These are phyloP conservation scores for Solanum clarkiae DNA, from an alignment of 257 asterid species.

Conservation along the genomic window DNA sequence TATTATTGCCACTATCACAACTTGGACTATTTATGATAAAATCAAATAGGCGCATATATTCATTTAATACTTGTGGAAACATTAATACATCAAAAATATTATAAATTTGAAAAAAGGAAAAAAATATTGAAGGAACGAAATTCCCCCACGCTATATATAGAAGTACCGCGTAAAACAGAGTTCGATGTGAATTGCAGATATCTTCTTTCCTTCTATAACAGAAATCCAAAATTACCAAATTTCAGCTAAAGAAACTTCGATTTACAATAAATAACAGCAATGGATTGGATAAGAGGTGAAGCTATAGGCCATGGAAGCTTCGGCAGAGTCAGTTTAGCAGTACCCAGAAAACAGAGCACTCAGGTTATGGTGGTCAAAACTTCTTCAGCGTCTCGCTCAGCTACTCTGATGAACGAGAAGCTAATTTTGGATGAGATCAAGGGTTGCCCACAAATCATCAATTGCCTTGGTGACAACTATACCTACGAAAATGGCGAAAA, in stretches of 20 bases:
- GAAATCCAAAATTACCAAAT: not conserved
- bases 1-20: not conserved
- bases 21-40: not conserved
- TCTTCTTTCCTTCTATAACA: not conserved
- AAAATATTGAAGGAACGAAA: not conserved
- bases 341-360: constrained; percentile 6
- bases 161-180: not conserved
- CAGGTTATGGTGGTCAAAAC: constrained; percentile 61
- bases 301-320: constrained; percentile 70
- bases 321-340: constrained; percentile 60
- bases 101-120: not conserved
- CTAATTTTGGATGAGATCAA: constrained; percentile 34
- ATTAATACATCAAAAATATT: not conserved
- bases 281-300: constrained; percentile 83
- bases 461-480: constrained; percentile 51
- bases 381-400: constrained; percentile 26
- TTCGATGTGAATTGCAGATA: not conserved
- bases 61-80: constrained; percentile 13
- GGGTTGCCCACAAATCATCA: constrained; percentile 51
- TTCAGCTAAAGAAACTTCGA: not conserved
- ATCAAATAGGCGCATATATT: not conserved
- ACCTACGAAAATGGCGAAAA: constrained; percentile 58
- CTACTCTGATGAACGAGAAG: constrained; percentile 50
- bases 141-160: constrained; percentile 19
- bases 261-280: not conserved